phyloP scores from a whole-genome alignment of 2,329 filamentous ascomycete genomes.

The Trichoderma harzianum region DNA sequence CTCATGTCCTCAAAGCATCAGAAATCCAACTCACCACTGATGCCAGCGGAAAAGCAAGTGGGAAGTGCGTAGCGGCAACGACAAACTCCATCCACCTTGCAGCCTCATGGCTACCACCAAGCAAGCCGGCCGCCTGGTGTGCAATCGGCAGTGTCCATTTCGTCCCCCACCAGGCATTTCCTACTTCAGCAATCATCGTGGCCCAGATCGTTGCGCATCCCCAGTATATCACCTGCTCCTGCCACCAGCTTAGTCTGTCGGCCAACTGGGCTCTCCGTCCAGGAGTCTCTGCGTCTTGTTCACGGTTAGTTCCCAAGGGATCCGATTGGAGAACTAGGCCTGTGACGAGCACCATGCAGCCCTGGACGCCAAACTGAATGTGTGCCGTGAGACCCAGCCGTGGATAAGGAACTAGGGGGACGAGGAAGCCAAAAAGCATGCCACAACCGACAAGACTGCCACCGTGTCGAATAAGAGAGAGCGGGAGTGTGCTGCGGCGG shows the following conservation, averaged over 20 bases:
- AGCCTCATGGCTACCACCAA: background rate
- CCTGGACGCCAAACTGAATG: slow-evolving; percentile 13
- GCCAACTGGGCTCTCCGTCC: background rate
- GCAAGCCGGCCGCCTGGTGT: slow-evolving; percentile 5
- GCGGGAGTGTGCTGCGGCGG: slow-evolving; percentile 2
- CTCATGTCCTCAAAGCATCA: background rate
- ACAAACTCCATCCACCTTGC: slow-evolving; percentile 13
- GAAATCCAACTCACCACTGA: background rate
- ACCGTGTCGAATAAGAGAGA: slow-evolving; percentile 16
- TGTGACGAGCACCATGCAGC: slow-evolving; percentile 7
- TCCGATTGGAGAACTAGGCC: slow-evolving; percentile 13
- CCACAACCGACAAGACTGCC: slow-evolving; percentile 7
- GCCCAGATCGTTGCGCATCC: slow-evolving; percentile 4
- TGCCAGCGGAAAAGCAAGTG: background rate
- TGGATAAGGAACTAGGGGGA: slow-evolving; percentile 12
- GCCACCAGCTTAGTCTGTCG: slow-evolving; percentile 5
- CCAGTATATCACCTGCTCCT: background rate
- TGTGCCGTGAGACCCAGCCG: slow-evolving; percentile 17
- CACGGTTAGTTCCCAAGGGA: background rate
- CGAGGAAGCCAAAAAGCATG: slow-evolving; percentile 17
- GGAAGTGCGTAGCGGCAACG: background rate
- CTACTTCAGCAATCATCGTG: slow-evolving; percentile 14
- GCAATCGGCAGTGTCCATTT: background rate
- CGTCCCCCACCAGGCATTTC: slow-evolving; percentile 18
- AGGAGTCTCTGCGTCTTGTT: background rate